Conservation (phyloP, 2,329 filamentous ascomycete species). For the Xylariaceae sp. region DNA sequence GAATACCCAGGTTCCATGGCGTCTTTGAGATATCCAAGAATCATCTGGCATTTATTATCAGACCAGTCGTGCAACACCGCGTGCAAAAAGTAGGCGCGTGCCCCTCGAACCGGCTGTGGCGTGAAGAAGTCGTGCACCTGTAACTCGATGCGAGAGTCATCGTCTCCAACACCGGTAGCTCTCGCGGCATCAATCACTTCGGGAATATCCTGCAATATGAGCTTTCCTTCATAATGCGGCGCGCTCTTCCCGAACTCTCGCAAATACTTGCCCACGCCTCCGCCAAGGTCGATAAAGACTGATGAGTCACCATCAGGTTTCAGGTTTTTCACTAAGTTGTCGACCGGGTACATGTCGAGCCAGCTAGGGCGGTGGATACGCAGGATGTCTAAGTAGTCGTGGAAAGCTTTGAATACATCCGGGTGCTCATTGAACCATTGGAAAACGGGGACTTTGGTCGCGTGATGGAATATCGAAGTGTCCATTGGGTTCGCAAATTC, state of each 20-base stretch:
- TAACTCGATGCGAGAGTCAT: constrained; percentile 7
- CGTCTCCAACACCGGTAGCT: background rate
- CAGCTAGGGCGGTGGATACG: constrained; percentile 9
- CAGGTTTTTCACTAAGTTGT: constrained; percentile 7
- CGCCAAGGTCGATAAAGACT: constrained; percentile 17
- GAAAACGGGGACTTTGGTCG: constrained; percentile 11
- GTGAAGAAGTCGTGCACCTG: constrained; percentile 27
- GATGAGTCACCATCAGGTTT: constrained; percentile 4
- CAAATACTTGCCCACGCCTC: constrained; percentile 15
- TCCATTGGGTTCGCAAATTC: constrained; percentile 13
- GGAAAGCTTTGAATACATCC: constrained; percentile 17
- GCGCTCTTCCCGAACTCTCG: constrained; percentile 7
- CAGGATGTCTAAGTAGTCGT: constrained; percentile 14
- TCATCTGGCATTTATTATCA: constrained; percentile 23
- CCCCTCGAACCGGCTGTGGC: constrained; percentile 27
- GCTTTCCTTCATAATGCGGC: constrained; percentile 9
- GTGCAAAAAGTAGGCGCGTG: constrained; percentile 25
- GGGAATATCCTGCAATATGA: constrained; percentile 16
- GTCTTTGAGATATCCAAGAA: constrained; percentile 11
- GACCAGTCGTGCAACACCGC: constrained; percentile 35
- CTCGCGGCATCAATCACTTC: constrained; percentile 9
- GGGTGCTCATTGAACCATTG: constrained; percentile 14
- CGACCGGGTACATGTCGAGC: constrained; percentile 12
- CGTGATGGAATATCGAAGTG: constrained; percentile 14
- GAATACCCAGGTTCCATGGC: constrained; percentile 19